phyloP scores from a whole-genome alignment of 148 eudicot species.

The Simmondsia chinensis region DNA sequence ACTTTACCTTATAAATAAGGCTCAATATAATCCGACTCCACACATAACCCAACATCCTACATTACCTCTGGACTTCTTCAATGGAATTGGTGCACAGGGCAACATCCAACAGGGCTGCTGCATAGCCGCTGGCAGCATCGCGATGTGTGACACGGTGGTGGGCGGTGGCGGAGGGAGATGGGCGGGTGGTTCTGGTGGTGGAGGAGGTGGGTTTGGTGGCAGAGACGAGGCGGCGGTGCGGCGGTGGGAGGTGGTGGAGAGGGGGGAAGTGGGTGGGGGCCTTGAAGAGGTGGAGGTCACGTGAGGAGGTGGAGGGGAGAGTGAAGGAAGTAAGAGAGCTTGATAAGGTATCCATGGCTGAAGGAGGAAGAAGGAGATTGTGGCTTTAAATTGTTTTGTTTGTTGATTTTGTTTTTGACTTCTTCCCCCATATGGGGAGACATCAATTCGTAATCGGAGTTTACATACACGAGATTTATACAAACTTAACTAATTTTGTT shows the following conservation, averaged over 20 bases:
- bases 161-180: slow-evolving; percentile 2
- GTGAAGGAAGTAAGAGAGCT: slow-evolving; percentile 24
- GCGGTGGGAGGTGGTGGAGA: slow-evolving; percentile 16
- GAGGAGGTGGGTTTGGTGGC: slow-evolving; percentile 18
- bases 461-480: too few species aligned
- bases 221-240: slow-evolving; percentile 6
- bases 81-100: slow-evolving; percentile 25
- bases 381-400: background rate
- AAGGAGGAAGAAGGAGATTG: background rate
- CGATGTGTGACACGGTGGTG: slow-evolving; percentile 14
- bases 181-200: slow-evolving; percentile 10
- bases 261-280: slow-evolving; percentile 1
- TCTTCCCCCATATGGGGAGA: too few species aligned
- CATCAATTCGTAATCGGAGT: too few species aligned
- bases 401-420: background rate
- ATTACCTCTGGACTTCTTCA: slow-evolving; percentile 18
- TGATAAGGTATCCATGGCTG: slow-evolving; percentile 45
- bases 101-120: slow-evolving; percentile 61
- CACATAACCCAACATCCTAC: too few species aligned
- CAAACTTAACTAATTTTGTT: too few species aligned
- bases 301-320: slow-evolving; percentile 10
- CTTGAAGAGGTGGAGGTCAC: slow-evolving; percentile 6
- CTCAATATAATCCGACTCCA: too few species aligned
- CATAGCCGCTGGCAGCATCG: slow-evolving; percentile 56
- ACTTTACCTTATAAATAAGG: too few species aligned